Evolutionary conservation across 2,329 filamentous ascomycete genomes (phyloP).

Genomic region (Alternaria sp.): DNA sequence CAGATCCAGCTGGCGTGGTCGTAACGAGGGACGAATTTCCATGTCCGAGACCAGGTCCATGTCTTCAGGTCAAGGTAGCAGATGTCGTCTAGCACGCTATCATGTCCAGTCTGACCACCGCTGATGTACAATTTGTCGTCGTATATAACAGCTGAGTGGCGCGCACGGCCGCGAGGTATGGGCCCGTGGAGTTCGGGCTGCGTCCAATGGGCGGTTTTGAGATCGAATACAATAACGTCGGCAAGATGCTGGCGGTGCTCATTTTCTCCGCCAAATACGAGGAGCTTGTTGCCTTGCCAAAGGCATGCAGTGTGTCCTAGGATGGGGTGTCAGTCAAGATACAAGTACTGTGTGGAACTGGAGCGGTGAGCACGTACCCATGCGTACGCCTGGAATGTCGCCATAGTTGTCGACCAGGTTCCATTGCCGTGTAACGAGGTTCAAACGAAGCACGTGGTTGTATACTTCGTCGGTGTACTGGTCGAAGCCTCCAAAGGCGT

Average conservation of each 20-base stretch:
- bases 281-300: constrained; percentile 91
- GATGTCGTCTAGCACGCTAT: constrained; percentile 93
- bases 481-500: constrained; percentile 97
- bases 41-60: constrained; percentile 95
- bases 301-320: constrained; percentile 91
- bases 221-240: constrained; percentile 94
- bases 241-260: constrained; percentile 95
- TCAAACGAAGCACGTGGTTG: constrained; percentile 91
- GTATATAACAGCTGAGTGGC: constrained; percentile 92
- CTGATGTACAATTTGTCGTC: constrained; percentile 97
- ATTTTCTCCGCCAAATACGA: constrained; percentile 98
- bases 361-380: constrained; percentile 69
- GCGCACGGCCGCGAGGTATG: constrained; percentile 85
- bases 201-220: constrained; percentile 94
- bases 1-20: constrained; percentile 96
- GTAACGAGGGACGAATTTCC: constrained; percentile 94
- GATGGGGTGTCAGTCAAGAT: constrained; percentile 20
- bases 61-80: constrained; percentile 97
- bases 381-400: constrained; percentile 94
- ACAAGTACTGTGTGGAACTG: background rate
- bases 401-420: constrained; percentile 97
- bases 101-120: constrained; percentile 92
- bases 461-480: constrained; percentile 99
- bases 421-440: constrained; percentile 90
- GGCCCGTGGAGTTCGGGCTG: constrained; percentile 87